Evolutionary conservation across 75 land plant species (phyloP), one percentile per base, ranked within the genome.

Genomic region (Cunninghamia lanceolata): DNA sequence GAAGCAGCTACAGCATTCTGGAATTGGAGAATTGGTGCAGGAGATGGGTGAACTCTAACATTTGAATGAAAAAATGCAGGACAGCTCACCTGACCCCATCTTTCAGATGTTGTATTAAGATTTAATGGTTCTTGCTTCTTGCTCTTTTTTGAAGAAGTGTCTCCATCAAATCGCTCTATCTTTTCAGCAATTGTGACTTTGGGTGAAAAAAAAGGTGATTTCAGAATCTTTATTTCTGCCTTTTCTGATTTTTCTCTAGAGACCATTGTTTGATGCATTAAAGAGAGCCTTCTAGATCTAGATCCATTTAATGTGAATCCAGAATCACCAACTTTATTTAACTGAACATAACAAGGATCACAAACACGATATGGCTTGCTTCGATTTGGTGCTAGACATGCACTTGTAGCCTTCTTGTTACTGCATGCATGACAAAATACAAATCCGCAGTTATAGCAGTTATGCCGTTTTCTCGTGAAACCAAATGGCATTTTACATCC

Each of bases 391-490:
- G 93, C 93, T 50, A 92, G 83, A 75, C 92, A 82, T 84, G 93
- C 93, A 36, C 87, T 88, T 25, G 83, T 66, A 34, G 92, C 81
- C 83, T 91, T 92, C 43, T 91, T 92, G 77, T 80, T 82, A 52
- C 92, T 92, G 84, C 93, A 92, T 19, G 93, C 75, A 80, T 92
- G 90, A 85, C 93, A 92, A 84, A 88, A 92, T 9, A 75, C 86
- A 47, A 45, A 82, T 45, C 93, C 93, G 85, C 93, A 92, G 80
- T 92, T 92, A 66, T 91, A 92, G 50, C 93, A 92, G 59, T 92
- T 88, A 54, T 91, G 93, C 21, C 88, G 84, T 85, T 91, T 92
- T 66, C 89, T 85, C 1, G 93, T 89, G 74, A 92, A 89, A 36
- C 92, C 89, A 84, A 92, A 92, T 4, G 86, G 34, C 90, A 84